phyloP scores from a whole-genome alignment of 2,329 filamentous ascomycete species.

The Monosporascus cannonballus region DNA sequence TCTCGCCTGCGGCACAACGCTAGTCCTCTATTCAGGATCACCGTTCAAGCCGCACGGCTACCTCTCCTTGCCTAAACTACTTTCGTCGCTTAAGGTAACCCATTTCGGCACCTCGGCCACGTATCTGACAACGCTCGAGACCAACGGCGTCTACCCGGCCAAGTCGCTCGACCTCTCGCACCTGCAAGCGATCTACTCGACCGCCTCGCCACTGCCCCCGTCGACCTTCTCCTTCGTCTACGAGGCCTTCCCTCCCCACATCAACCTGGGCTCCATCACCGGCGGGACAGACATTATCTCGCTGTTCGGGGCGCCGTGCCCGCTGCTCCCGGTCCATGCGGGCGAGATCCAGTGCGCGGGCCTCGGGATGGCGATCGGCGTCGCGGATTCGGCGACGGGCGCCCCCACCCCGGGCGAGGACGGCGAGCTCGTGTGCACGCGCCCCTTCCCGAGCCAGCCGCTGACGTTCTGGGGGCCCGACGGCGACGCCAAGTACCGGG shows the following conservation, averaged over 20 bases:
- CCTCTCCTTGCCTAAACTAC: conserved; percentile 74
- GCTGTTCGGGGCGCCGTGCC: conserved; percentile 81
- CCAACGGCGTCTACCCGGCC: conserved; percentile 59
- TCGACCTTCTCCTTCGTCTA: conserved; percentile 93
- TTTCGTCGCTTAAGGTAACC: conserved; percentile 75
- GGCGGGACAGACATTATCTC: conserved; percentile 97
- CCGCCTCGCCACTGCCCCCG: conserved; percentile 84
- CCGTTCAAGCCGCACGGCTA: conserved; percentile 78
- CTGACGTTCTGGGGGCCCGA: conserved; percentile 77
- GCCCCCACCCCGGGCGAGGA: conserved; percentile 57
- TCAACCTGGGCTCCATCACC: conserved; percentile 90
- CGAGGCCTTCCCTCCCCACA: conserved; percentile 66
- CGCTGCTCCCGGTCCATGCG: conserved; percentile 63
- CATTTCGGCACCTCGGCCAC: conserved; percentile 95
- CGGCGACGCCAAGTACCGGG: conserved; percentile 70
- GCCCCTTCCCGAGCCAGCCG: conserved; percentile 85
- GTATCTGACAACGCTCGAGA: conserved; percentile 86
- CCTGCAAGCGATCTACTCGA: conserved; percentile 86
- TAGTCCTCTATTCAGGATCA: conserved; percentile 88
- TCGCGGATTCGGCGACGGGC: conserved; percentile 53
- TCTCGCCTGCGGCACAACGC: conserved; percentile 72
- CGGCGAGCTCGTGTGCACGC: conserved; percentile 82
- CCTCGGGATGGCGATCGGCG: conserved; percentile 70
- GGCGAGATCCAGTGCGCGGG: conserved; percentile 75
- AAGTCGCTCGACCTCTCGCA: conserved; percentile 51